Evolutionary conservation across 2,329 filamentous ascomycete genomes (phyloP).

Genomic region (Colletotrichum australisinense): DNA sequence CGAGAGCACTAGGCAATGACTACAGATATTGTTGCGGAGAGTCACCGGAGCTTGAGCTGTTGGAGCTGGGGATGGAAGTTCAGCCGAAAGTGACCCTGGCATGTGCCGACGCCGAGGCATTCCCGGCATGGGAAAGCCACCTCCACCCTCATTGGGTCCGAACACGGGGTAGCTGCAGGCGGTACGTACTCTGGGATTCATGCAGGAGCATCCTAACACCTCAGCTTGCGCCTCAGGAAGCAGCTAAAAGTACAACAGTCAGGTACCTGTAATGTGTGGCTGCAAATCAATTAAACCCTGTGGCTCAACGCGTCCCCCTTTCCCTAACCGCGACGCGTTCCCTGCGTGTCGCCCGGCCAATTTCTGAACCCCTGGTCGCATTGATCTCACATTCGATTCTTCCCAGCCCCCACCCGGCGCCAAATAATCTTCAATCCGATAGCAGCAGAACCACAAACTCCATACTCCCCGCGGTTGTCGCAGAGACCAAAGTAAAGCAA

Average conservation of each 20-base stretch:
- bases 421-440: slow-evolving; percentile 32
- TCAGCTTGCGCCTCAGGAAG: slow-evolving; percentile 1
- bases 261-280: not conserved
- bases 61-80: slow-evolving; percentile 22
- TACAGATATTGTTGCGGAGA: slow-evolving; percentile 10
- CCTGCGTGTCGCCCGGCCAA: slow-evolving; percentile 35
- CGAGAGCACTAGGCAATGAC: not conserved
- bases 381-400: slow-evolving; percentile 33
- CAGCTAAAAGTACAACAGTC: not conserved
- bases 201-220: not conserved
- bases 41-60: slow-evolving; percentile 8
- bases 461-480: slow-evolving; percentile 17
- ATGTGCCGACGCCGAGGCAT: slow-evolving; percentile 46
- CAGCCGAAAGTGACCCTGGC: slow-evolving; percentile 36
- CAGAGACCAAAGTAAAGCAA: slow-evolving; percentile 8
- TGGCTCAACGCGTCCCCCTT: slow-evolving; percentile 6
- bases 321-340: slow-evolving; percentile 32
- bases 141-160: slow-evolving; percentile 30
- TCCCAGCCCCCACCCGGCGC: slow-evolving; percentile 40
- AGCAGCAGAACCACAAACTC: slow-evolving; percentile 11
- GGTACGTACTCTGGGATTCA: slow-evolving; percentile 5
- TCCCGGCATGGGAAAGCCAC: slow-evolving; percentile 27
- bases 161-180: slow-evolving; percentile 26
- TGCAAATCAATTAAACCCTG: slow-evolving; percentile 32
- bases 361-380: slow-evolving; percentile 38